A percentile compares a stretch with the other conserved stretches of the same genome.
These are phyloP conservation scores for Apiotrichum mycotoxinovorans DNA, from an alignment of 1,284 basidiomycete genomes.

Conservation along the genomic window DNA sequence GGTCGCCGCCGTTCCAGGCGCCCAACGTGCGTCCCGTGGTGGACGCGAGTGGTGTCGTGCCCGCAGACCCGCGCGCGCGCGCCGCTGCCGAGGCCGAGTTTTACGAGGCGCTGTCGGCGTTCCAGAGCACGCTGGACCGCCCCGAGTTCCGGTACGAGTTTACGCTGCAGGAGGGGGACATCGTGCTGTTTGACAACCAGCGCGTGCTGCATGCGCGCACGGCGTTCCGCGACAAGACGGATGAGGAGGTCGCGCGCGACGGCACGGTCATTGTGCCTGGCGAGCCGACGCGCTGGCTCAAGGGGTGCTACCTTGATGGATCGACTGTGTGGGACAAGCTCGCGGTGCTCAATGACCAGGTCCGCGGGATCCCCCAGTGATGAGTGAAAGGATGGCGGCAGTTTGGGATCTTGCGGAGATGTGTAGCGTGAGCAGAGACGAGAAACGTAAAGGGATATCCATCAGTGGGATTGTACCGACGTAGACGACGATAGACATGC, in stretches of 20 bases:
- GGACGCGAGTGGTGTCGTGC: constrained; percentile 2
- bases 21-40: constrained; percentile 16
- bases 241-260: constrained; percentile 25
- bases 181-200: constrained; percentile 88
- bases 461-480: background rate
- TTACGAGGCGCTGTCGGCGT: constrained; percentile 64
- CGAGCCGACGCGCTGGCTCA: constrained; percentile 69
- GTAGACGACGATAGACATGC: too few species aligned
- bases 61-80: constrained; percentile 10
- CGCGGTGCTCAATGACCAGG: constrained; percentile 21
- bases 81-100: constrained; percentile 52
- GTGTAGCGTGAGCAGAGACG: background rate
- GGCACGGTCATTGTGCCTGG: constrained; percentile 48
- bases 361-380: constrained; percentile 6
- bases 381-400: background rate
- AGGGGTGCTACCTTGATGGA: constrained; percentile 80
- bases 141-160: constrained; percentile 61
- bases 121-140: constrained; percentile 62
- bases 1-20: constrained; percentile 93
- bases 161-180: constrained; percentile 75
- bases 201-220: constrained; percentile 85
- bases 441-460: too few species aligned
- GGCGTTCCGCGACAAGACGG: constrained; percentile 60
- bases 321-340: constrained; percentile 65
- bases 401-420: background rate